Evolutionary conservation across 2,329 filamentous ascomycete genomes (phyloP).

Genomic region (Curvularia sp.): DNA sequence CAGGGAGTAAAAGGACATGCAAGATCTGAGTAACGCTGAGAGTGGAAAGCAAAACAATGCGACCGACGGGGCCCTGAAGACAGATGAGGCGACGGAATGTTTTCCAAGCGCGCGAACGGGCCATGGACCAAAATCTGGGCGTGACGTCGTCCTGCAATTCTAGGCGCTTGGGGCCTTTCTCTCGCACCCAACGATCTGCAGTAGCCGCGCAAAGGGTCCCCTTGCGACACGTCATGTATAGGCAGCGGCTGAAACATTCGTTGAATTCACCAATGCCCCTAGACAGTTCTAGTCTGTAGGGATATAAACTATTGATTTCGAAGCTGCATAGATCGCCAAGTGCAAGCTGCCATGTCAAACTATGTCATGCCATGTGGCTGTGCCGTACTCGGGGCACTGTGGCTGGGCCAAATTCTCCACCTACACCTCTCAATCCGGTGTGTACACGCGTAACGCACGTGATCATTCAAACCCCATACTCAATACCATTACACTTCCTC

Average conservation of each 20-base stretch:
- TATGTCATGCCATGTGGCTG: conserved; percentile 4
- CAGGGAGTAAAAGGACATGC: not conserved
- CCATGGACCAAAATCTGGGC: conserved; percentile 13
- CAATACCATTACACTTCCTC: not conserved
- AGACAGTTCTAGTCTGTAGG: not conserved
- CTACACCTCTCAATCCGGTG: not conserved
- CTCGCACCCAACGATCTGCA: conserved; percentile 24
- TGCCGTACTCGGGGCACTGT: conserved; percentile 1
- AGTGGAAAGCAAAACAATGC: not conserved
- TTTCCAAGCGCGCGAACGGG: conserved; percentile 19
- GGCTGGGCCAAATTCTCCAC: not conserved
- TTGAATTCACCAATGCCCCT: not conserved
- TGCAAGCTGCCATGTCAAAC: not conserved
- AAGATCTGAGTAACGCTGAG: not conserved
- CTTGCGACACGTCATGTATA: conserved; percentile 15
- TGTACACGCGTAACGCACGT: not conserved
- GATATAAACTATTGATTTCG: not conserved
- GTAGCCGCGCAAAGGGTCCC: conserved; percentile 19
- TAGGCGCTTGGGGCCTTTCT: conserved; percentile 15
- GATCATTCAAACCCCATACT: not conserved
- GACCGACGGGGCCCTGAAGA: not conserved
- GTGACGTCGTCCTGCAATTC: conserved; percentile 34
- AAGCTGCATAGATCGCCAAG: not conserved
- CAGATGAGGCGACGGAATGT: conserved; percentile 10
- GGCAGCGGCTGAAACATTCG: conserved; percentile 8